Conservation (phyloP, 2,329 filamentous ascomycete species). For the Myriosclerotinia curreyana region DNA sequence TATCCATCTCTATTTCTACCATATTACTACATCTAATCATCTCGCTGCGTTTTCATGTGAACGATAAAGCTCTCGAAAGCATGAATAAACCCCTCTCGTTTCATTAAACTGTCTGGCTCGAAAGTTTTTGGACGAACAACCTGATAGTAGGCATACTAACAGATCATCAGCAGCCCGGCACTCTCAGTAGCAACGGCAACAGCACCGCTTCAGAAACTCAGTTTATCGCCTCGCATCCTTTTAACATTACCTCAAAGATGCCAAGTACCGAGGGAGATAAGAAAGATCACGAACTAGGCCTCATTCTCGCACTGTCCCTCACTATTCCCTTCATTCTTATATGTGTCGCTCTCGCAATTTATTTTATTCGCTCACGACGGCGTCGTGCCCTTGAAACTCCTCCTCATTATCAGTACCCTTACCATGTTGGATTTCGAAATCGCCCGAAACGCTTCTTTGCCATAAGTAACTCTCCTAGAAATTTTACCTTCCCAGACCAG, state of each 20-base stretch:
- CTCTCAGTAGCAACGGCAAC: slow-evolving; percentile 14
- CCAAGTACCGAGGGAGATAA: neutral
- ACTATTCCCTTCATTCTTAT: slow-evolving; percentile 19
- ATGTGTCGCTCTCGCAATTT: slow-evolving; percentile 10
- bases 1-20: neutral
- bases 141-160: neutral
- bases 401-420: slow-evolving; percentile 16
- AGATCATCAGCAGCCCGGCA: neutral
- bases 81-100: neutral
- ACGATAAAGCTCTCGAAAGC: neutral
- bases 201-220: neutral
- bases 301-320: slow-evolving; percentile 18
- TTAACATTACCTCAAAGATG: slow-evolving; percentile 12
- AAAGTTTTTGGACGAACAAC: neutral
- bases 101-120: neutral
- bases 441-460: slow-evolving; percentile 4
- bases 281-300: slow-evolving; percentile 14
- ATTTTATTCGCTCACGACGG: slow-evolving; percentile 13
- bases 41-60: neutral
- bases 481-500: neutral
- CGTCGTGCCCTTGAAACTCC: neutral
- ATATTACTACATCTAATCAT: neutral
- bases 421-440: slow-evolving; percentile 15
- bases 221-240: slow-evolving; percentile 11
- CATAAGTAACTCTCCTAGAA: neutral